These are phyloP conservation scores for Candida chauliodis DNA, from an alignment of 805 yeast genomes.

Conservation along the genomic window DNA sequence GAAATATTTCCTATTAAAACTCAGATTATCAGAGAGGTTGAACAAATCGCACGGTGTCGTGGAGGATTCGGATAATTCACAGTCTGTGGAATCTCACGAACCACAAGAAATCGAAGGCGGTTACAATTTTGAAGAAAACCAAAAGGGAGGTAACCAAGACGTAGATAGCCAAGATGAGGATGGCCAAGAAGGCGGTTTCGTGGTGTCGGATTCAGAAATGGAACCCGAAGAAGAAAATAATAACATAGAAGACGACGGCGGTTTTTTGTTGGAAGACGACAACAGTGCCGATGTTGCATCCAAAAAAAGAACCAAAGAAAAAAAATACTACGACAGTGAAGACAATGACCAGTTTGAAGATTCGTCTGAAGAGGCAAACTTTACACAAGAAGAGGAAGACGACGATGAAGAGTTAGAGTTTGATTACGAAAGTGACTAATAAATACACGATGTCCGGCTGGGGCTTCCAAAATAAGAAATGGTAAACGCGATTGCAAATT, in stretches of 20 bases:
- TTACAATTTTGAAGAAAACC: slow-evolving; percentile 14
- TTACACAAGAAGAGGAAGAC: slow-evolving; percentile 15
- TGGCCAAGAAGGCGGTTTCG: slow-evolving; percentile 19
- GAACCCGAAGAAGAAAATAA: slow-evolving; percentile 12
- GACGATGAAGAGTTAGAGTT: slow-evolving; percentile 38
- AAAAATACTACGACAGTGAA: slow-evolving; percentile 4
- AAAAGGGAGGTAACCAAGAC: background rate
- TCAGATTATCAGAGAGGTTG: slow-evolving; percentile 46
- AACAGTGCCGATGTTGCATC: background rate
- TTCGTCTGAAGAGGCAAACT: slow-evolving; percentile 6
- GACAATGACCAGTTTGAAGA: slow-evolving; percentile 3
- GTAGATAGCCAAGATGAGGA: slow-evolving; percentile 2
- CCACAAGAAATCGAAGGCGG: slow-evolving; percentile 10
- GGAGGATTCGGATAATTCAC: background rate
- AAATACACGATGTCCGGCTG: background rate
- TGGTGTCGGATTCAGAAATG: slow-evolving; percentile 12
- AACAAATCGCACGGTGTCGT: slow-evolving; percentile 47
- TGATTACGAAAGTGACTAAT: slow-evolving; percentile 30
- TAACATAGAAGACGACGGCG: slow-evolving; percentile 21
- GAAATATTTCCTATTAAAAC: slow-evolving; percentile 49
- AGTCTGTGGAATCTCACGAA: slow-evolving; percentile 14
- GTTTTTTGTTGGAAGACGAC: background rate
- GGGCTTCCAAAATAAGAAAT: background rate
- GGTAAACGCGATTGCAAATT: background rate
- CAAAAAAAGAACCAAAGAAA: background rate